Percentiles rank a stretch among this genome's conserved stretches.
Conservation (phyloP, 345 rosid genomes). For the Carallia pectinifolia region DNA sequence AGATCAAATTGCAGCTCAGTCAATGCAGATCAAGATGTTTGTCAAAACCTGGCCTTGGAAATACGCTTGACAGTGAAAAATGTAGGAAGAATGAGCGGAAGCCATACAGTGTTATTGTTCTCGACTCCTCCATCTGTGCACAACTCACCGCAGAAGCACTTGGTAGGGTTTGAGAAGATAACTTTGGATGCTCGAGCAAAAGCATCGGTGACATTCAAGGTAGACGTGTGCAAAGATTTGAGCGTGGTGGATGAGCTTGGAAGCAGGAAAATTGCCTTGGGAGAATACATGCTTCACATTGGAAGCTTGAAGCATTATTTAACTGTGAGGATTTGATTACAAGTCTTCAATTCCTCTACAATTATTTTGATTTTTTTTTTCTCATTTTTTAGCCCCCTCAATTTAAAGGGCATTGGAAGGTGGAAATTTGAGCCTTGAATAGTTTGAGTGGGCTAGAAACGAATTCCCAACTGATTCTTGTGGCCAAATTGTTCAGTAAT, state of each 20-base stretch:
- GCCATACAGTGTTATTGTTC: constrained; percentile 76
- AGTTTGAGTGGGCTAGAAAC: constrained; percentile 12
- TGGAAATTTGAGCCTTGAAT: constrained; percentile 14
- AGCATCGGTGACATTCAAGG: constrained; percentile 46
- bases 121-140: constrained; percentile 66
- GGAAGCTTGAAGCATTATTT: constrained; percentile 65
- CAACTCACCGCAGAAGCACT: constrained; percentile 62
- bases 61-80: constrained; percentile 55
- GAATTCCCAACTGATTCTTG: constrained; percentile 15
- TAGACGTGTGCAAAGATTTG: constrained; percentile 76
- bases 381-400: neutral
- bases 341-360: constrained; percentile 12
- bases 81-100: constrained; percentile 44
- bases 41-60: constrained; percentile 48
- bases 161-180: constrained; percentile 72
- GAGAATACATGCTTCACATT: constrained; percentile 67
- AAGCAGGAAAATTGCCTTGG: constrained; percentile 52
- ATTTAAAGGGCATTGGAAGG: constrained; percentile 2
- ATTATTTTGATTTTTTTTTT: neutral
- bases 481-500: neutral
- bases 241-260: constrained; percentile 73
- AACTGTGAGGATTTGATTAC: constrained; percentile 47
- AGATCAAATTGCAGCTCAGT: constrained; percentile 60
- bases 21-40: constrained; percentile 39
- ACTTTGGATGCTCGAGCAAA: constrained; percentile 30